Conservation (phyloP, 768 basidiomycete species). For the Glaciozyma antarctica region DNA sequence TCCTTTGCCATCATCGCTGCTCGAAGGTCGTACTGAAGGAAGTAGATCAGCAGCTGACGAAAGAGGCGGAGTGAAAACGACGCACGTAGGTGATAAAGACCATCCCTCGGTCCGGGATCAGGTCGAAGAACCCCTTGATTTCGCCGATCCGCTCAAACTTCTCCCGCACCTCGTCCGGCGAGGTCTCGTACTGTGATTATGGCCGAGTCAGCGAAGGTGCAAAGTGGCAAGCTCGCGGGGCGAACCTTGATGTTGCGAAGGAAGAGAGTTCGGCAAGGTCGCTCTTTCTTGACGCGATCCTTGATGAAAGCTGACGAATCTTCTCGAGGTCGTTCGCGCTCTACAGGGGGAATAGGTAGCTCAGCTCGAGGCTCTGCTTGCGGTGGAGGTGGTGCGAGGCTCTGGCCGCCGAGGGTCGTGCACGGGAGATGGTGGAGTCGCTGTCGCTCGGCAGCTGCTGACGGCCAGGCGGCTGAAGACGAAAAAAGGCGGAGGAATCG, state of each 20-base stretch:
- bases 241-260: constrained; percentile 91
- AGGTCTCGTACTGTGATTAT: constrained; percentile 38
- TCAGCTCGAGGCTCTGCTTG: neutral
- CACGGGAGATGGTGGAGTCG: no score
- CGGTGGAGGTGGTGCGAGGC: no score
- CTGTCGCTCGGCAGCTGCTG: no score
- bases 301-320: constrained; percentile 48
- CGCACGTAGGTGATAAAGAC: constrained; percentile 97
- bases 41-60: neutral
- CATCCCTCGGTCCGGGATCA: constrained; percentile 92
- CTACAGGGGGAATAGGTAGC: neutral
- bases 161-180: constrained; percentile 58
- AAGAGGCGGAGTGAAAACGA: constrained; percentile 28
- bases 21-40: constrained; percentile 72
- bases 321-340: neutral
- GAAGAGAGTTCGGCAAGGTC: constrained; percentile 90
- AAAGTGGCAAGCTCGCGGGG: neutral
- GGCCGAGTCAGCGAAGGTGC: neutral
- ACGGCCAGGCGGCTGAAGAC: no score
- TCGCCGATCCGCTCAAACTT: constrained; percentile 89
- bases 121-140: constrained; percentile 93
- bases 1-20: constrained; percentile 88
- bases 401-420: no score
- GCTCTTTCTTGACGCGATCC: constrained; percentile 84
- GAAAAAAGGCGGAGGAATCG: no score